Evolutionary conservation across 1,139 yeast genomes (phyloP).

Genomic region (Scheffersomyces cryptocercus): DNA sequence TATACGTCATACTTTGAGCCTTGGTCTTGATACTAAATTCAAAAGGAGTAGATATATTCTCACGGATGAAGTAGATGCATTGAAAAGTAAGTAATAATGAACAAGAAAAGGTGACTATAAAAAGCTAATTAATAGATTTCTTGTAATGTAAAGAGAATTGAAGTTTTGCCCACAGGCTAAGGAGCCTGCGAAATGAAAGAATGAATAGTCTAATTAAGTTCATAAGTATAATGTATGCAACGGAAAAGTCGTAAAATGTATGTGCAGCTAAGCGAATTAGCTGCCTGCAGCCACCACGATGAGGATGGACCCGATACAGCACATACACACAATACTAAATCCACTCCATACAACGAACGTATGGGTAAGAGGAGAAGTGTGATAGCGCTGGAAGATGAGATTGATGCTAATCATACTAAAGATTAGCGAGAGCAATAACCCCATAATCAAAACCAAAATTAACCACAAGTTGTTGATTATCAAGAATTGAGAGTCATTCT

Average conservation of each 20-base stretch:
- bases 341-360: conserved; percentile 31
- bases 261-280: not conserved
- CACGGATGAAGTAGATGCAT: no score
- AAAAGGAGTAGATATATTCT: no score
- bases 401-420: conserved; percentile 36
- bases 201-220: not conserved
- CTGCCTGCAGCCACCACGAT: conserved; percentile 7
- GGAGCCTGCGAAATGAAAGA: no score
- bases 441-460: conserved; percentile 33
- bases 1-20: no score
- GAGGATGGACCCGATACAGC: conserved; percentile 24
- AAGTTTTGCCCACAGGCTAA: no score
- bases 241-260: not conserved
- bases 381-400: conserved; percentile 30
- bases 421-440: conserved; percentile 33
- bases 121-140: no score
- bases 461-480: conserved; percentile 36
- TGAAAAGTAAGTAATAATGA: no score
- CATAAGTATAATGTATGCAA: not conserved
- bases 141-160: no score
- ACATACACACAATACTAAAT: conserved; percentile 26
- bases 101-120: no score
- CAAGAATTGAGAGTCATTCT: conserved; percentile 21
- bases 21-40: no score
- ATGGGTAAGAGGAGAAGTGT: conserved; percentile 28